Conservation (phyloP, 2,329 filamentous ascomycete species). For the Colletotrichum sansevieriae region DNA sequence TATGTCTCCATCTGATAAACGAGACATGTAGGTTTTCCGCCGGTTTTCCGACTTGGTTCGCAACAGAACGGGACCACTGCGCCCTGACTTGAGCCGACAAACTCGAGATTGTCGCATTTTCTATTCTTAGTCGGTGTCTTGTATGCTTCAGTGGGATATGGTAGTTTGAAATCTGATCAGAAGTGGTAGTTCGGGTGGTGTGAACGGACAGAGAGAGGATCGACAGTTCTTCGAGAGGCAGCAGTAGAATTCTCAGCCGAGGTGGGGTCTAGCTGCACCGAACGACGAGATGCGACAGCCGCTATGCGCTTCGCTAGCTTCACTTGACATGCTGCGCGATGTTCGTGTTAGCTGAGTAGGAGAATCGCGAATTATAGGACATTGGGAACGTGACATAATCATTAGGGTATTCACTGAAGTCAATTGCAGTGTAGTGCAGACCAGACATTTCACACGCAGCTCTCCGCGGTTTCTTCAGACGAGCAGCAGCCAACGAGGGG, state of each 20-base stretch:
- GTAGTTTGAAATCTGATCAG: too few relatives aligned
- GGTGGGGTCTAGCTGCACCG: constrained; percentile 25
- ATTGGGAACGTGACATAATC: too few relatives aligned
- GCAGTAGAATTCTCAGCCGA: constrained; percentile 24
- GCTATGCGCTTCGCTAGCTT: constrained; percentile 11
- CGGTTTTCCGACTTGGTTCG: constrained; percentile 31
- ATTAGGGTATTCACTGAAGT: neutral
- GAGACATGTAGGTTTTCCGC: constrained; percentile 29
- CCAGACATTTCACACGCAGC: too few relatives aligned
- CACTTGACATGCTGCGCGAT: neutral
- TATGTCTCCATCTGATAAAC: neutral
- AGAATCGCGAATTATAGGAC: too few relatives aligned
- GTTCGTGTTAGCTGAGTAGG: neutral
- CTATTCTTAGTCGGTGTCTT: neutral
- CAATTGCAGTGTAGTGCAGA: neutral
- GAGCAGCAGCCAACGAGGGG: constrained; percentile 34
- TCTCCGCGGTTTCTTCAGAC: constrained; percentile 4
- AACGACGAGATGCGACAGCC: constrained; percentile 4
- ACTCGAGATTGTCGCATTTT: constrained; percentile 17
- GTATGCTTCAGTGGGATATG: too few relatives aligned
- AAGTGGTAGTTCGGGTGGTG: too few relatives aligned
- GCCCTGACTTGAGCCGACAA: neutral
- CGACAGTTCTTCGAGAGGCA: neutral
- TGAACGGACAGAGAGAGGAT: neutral
- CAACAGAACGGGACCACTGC: constrained; percentile 12